Evolutionary conservation across 225 moss, liverwort and hornwort genomes (phyloP), one percentile per base, ranked within the genome.

Genomic region (Anthoceros angustus): DNA sequence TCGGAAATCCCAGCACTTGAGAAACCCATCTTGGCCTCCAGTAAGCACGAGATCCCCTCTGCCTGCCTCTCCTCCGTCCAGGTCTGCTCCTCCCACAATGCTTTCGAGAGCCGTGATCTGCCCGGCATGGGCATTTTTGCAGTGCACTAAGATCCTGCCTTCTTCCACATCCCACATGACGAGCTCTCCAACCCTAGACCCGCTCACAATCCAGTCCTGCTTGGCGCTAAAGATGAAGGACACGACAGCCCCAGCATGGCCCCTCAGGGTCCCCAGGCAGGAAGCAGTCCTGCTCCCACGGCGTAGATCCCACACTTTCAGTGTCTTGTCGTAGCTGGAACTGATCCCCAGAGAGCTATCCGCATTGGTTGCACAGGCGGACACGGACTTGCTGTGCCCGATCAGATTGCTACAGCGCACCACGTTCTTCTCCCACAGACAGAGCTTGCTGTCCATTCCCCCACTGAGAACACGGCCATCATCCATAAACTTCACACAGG

Each of bases 381-480:
- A 92, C 62, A 98, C 79, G 0, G 98, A 92, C 38, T 82, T 87
- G 49, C 71, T 78, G 72, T 98, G 98, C 39, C 92, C 98, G 60
- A 77, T 72, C 55, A 98, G 73, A 71, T 85, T 78, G 11, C 69
- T 62, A 20, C 84, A 86, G 39, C 84, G 77, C 42, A 89, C 86
- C n/a, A 86, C 87, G 63, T 78, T 87, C 69, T 85, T 79, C 20
- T 91, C 89, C 98, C 98, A 98, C 10, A 98, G 70, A 70, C 86
- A 92, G 5, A 98, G 40, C 74, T 84, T 91, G 10, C 86, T 88
- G 70, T 98, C 98, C 83, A 98, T 84, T 7, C 88, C 92, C 12
- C 98, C 98, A 64, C 98, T 98, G 0, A 98, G 42, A 41, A 98
- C 87, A 14, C 98, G 75, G 6, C 98, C 92, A 42, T 92, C 98